Conservation (phyloP, 805 yeast genomes). For the Wickerhamiella qilinensis region DNA sequence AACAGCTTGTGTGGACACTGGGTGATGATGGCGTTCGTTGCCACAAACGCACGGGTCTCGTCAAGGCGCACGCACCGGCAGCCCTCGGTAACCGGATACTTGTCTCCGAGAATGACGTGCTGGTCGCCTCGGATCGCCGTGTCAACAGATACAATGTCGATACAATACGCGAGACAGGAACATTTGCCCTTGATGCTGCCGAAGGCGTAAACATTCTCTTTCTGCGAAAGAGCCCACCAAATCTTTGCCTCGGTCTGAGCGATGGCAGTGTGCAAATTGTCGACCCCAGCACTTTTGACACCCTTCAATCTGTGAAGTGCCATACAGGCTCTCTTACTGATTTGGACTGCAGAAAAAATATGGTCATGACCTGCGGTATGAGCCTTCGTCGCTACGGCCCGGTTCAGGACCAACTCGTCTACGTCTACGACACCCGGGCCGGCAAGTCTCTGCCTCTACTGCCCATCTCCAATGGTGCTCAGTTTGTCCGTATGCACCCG, state of each 20-base stretch:
- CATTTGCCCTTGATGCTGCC: constrained; percentile 14
- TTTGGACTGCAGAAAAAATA: constrained; percentile 23
- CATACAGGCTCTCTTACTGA: constrained; percentile 26
- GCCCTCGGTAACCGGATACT: constrained; percentile 6
- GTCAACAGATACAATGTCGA: constrained; percentile 20
- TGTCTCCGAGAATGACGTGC: constrained; percentile 22
- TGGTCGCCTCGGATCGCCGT: constrained; percentile 20
- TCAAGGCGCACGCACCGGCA: constrained; percentile 18
- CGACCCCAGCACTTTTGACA: constrained; percentile 23
- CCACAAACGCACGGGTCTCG: constrained; percentile 41
- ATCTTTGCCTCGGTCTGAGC: constrained; percentile 21
- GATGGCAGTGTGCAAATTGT: constrained; percentile 22
- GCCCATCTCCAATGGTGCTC: constrained; percentile 81
- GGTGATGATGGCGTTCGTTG: constrained; percentile 36
- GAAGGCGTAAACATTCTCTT: constrained; percentile 14
- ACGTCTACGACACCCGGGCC: constrained; percentile 62
- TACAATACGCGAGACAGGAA: constrained; percentile 23
- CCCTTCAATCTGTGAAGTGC: constrained; percentile 18
- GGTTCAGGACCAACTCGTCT: constrained; percentile 63
- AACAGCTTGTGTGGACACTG: constrained; percentile 42
- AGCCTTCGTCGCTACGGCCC: constrained; percentile 48
- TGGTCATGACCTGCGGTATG: constrained; percentile 53
- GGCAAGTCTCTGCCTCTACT: constrained; percentile 62
- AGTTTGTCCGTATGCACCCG: constrained; percentile 73
- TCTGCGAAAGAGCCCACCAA: constrained; percentile 19